A percentile compares a stretch with the other conserved stretches of the same genome.
phyloP scores from a whole-genome alignment of 2,329 filamentous ascomycete genomes.

The Microsporum canis region DNA sequence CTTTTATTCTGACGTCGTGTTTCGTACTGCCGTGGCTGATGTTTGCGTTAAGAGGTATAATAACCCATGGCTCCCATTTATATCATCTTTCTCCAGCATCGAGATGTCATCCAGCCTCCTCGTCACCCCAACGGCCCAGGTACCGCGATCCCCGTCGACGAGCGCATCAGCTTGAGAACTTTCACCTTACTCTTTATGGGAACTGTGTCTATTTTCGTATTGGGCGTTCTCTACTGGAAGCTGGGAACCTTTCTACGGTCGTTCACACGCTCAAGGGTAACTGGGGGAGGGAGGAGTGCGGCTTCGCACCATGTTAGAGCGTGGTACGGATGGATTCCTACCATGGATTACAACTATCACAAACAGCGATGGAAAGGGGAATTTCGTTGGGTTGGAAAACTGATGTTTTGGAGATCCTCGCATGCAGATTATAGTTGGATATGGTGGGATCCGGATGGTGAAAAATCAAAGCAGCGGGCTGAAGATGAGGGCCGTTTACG shows the following conservation, averaged over 20 bases:
- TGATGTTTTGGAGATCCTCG: constrained; percentile 26
- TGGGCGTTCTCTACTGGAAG: constrained; percentile 31
- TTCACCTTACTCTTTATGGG: constrained; percentile 27
- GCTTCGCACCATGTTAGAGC: constrained; percentile 28
- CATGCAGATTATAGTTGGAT: constrained; percentile 29
- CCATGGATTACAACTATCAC: constrained; percentile 23
- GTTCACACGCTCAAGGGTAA: constrained; percentile 26
- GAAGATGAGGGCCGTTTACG: constrained; percentile 13
- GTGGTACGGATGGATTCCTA: constrained; percentile 34
- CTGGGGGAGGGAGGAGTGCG: constrained; percentile 22
- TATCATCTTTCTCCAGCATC: neutral
- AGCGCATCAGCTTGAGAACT: constrained; percentile 21
- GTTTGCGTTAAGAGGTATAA: neutral
- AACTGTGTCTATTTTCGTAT: constrained; percentile 29
- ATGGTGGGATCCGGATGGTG: constrained; percentile 31
- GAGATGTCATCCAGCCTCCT: constrained; percentile 17
- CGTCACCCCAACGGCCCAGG: constrained; percentile 19
- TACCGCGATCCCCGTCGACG: constrained; percentile 17
- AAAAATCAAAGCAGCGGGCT: constrained; percentile 17
- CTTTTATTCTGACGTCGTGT: neutral
- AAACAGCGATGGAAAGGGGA: constrained; percentile 18
- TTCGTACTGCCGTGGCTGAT: neutral
- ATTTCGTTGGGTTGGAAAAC: constrained; percentile 17
- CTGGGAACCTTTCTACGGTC: constrained; percentile 26
- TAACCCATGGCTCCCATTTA: constrained; percentile 14